Evolutionary conservation across 805 yeast genomes (phyloP).

Genomic region (Kodamaea hsintzibuensis): DNA sequence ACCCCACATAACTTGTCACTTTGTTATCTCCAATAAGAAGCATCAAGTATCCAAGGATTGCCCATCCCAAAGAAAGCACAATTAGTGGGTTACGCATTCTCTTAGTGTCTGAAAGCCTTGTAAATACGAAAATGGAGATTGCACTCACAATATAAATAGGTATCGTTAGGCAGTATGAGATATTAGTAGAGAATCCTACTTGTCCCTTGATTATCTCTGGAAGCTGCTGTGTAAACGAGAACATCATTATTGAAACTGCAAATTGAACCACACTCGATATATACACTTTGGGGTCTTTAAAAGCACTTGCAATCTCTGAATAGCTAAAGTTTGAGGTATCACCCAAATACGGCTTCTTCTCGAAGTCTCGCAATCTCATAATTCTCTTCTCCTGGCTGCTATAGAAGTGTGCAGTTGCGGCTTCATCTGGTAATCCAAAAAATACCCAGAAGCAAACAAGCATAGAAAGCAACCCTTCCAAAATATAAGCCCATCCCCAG

Average conservation of each 20-base stretch:
- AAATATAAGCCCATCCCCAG: conserved; percentile 4
- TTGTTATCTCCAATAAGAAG: conserved; percentile 1
- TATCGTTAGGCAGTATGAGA: background rate
- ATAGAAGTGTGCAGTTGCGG: conserved; percentile 3
- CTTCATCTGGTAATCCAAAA: conserved; percentile 5
- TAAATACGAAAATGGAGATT: conserved; percentile 1
- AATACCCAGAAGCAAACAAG: conserved; percentile 6
- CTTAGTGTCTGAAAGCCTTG: conserved; percentile 1
- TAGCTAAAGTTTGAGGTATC: background rate
- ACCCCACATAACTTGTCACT: conserved; percentile 4
- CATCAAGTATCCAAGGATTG: conserved; percentile 5
- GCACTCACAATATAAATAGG: conserved; percentile 3
- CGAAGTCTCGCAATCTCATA: conserved; percentile 5
- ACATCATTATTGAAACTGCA: conserved; percentile 6
- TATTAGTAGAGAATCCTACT: background rate
- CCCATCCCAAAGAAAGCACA: conserved; percentile 2
- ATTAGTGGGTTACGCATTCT: conserved; percentile 1
- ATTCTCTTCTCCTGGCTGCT: conserved; percentile 3
- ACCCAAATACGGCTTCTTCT: conserved; percentile 4
- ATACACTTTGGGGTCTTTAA: conserved; percentile 5
- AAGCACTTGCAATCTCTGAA: background rate
- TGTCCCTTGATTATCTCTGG: background rate
- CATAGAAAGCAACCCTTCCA: conserved; percentile 6
- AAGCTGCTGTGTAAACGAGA: conserved; percentile 1
- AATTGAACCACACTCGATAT: background rate